Base-by-base conservation (phyloP, 345 rosid species). In the Eucalyptus grandis region DNA sequence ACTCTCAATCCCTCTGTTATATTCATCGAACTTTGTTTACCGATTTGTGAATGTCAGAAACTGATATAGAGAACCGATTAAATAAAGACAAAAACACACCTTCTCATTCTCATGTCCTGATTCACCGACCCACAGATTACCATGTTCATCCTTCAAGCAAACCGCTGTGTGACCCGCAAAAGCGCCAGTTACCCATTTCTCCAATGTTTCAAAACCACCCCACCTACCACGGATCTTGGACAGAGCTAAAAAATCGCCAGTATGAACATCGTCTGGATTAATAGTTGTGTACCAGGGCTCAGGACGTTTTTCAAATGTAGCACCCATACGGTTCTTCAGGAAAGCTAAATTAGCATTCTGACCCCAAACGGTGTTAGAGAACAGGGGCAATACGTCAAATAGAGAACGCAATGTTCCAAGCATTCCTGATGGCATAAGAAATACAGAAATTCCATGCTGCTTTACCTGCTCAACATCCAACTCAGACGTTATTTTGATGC, bases 121-220 rank as follows among this genome's bases (percentile, higher is more conserved):
- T 95, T 98, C 99, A 90, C 98, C 99, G 93, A 98, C 99, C 99
- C 99, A 98, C 85, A 98, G 97, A 89, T 96, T 96, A 87, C 98
- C 99, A 89, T 90, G 88, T 87, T 95, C 96, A 94, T 98, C 99
- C 92, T 96, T 96, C 94, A 98, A 92, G 94, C 99, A 98, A 91
- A 98, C 99, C 37, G 99, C 97, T 22, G 99, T 97, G 65, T 98
- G 99, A 91, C 99, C 99, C 91, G 99, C 99, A 92, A 96, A 98
- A 87, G 99, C 99, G 34, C 99, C 99, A 22, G 98, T 98, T 67
- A 98, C 99, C 99, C 99, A 98, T 92, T 98, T 98, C 92, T 98
- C 99, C 90, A 98, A 92, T 3, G 99, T 94, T 96, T 98, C 99
- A 94, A 98, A 98, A 62, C 98, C 99, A 89, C 99, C 98, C 99